These are phyloP conservation scores for Oehlia diaphana DNA, from an alignment of 192 early-diverging fungal genomes.

Conservation along the genomic window DNA sequence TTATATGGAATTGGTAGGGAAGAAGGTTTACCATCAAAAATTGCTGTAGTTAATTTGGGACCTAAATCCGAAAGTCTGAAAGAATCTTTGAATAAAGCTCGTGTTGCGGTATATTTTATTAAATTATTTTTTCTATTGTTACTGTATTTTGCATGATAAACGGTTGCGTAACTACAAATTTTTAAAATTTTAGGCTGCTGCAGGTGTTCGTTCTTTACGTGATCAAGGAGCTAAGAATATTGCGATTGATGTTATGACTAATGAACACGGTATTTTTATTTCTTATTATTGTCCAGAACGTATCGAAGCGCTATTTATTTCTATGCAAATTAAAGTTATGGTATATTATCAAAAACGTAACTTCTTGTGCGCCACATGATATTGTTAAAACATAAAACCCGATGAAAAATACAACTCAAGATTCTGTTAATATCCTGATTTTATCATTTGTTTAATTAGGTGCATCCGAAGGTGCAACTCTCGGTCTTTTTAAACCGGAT, in stretches of 20 bases:
- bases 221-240: slow-evolving; percentile 56
- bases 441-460: slow-evolving; percentile 29
- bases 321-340: no score
- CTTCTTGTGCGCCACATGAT: no score
- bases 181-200: slow-evolving; percentile 44
- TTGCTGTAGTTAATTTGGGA: slow-evolving; percentile 70
- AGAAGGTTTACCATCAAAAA: slow-evolving; percentile 50
- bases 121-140: slow-evolving; percentile 24
- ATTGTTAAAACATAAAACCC: no score
- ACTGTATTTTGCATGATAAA: not conserved
- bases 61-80: slow-evolving; percentile 34
- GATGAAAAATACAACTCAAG: no score
- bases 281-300: no score
- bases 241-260: slow-evolving; percentile 57
- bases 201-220: slow-evolving; percentile 63
- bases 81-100: slow-evolving; percentile 50
- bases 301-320: no score
- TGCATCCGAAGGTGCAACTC: slow-evolving; percentile 72
- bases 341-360: no score
- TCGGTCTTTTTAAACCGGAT: slow-evolving; percentile 72
- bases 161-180: not conserved
- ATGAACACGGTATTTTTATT: slow-evolving; percentile 43
- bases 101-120: slow-evolving; percentile 52
- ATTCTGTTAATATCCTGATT: no score
- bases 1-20: slow-evolving; percentile 57